Evolutionary conservation across 2,329 filamentous ascomycete species (phyloP), one percentile per base, ranked within the genome.

Genomic region (Colletotrichum aenigma): DNA sequence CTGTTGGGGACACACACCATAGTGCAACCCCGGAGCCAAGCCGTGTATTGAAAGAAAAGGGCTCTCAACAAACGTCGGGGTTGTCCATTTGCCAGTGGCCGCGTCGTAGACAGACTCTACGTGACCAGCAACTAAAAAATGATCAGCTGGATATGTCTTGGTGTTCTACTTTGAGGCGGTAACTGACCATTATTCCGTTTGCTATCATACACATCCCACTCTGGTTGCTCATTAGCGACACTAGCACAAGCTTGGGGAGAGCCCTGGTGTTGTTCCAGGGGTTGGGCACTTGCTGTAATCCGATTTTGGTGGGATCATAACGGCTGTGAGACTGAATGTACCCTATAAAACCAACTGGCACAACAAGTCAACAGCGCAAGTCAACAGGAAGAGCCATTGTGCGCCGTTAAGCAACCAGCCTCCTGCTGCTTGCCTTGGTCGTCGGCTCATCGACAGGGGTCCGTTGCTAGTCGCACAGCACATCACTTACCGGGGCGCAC

Each of bases 171-270:
- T n/a, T 7, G n/a, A 38, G 28, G 30, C 12, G 9, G 32, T 34
- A 7, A 52, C 70, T 18, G 10, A 61, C 70, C 70, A 28, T 67
- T 48, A 18, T 61, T 72, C 16, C 21, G 18, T 15, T 60, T 72
- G 28, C 70, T 72, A 15, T 72, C 62, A n/a, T 67, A 72, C 10
- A 43, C 48, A 60, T 72, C 52, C 70, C 62, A 72, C 21, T 61
- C 70, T 67, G 18, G 10, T 24, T 12, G 7, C 9, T 7, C 18
- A n/a, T 71, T 28, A 60, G 66, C 32, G 28, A 32, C 4, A 18
- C 21, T 21, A 62, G n/a, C 2, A 8, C 12, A 9, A 9, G 55
- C 26, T 36, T 30, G 4, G 15, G 32, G 30, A 28, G 13, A 30
- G 7, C 26, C 16, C 6, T 9, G 26, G 28, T 7, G 10, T 10